These are phyloP conservation scores for Trichophyton schoenleinii DNA, from an alignment of 2,329 filamentous ascomycete species.

Conservation along the genomic window DNA sequence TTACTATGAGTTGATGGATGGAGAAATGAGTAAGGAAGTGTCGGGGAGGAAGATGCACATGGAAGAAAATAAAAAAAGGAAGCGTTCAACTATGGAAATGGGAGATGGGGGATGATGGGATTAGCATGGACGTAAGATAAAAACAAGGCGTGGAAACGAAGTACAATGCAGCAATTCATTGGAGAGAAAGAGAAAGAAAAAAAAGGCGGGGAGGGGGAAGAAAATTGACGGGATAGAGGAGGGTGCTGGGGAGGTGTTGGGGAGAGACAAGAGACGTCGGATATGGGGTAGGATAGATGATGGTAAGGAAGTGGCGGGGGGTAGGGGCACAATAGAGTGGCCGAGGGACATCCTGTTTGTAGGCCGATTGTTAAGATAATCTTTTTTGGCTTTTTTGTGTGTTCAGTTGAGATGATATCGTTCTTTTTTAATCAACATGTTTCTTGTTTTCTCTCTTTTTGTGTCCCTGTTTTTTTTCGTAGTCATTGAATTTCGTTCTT, in stretches of 20 bases:
- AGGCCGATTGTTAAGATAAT: background rate
- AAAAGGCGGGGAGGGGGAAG: background rate
- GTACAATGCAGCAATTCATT: background rate
- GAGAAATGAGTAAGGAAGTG: background rate
- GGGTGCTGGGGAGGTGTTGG: too few relatives aligned
- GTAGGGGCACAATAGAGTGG: background rate
- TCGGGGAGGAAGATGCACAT: background rate
- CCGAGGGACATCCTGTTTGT: background rate
- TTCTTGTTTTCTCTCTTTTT: background rate
- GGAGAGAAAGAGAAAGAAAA: background rate
- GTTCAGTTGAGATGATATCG: background rate
- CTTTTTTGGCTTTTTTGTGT: background rate
- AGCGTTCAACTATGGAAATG: background rate
- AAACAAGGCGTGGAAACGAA: background rate
- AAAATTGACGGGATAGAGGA: too few relatives aligned
- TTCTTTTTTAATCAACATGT: background rate
- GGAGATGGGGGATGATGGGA: background rate
- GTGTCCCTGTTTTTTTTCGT: background rate
- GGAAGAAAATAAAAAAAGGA: background rate
- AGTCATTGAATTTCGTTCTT: conserved; percentile 18
- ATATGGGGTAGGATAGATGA: background rate
- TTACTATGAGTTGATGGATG: conserved; percentile 3
- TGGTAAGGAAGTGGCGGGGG: background rate
- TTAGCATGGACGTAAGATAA: background rate
- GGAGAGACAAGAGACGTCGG: background rate